Evolutionary conservation across 2,329 filamentous ascomycete species (phyloP).

Genomic region (Aspergillus piperis): DNA sequence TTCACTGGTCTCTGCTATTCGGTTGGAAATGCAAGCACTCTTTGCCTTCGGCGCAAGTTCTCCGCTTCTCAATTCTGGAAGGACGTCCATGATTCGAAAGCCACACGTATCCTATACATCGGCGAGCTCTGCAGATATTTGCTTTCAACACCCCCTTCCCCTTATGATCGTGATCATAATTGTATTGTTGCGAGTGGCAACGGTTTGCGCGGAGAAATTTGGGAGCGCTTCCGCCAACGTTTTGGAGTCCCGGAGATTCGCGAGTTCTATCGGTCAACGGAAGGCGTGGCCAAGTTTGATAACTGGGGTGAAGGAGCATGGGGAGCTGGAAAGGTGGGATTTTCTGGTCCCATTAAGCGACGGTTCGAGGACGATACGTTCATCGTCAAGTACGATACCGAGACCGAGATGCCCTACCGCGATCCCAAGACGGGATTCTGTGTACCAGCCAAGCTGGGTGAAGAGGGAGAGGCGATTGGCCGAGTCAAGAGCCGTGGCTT

Average conservation of each 20-base stretch:
- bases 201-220: slow-evolving; percentile 51
- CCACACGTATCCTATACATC: slow-evolving; percentile 50
- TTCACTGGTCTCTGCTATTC: slow-evolving; percentile 48
- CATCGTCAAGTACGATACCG: slow-evolving; percentile 46
- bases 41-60: slow-evolving; percentile 50
- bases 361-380: slow-evolving; percentile 46
- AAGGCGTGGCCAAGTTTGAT: slow-evolving; percentile 50
- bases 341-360: slow-evolving; percentile 44
- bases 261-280: slow-evolving; percentile 53
- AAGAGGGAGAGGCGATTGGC: slow-evolving; percentile 51
- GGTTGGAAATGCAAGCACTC: slow-evolving; percentile 43
- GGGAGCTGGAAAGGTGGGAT: slow-evolving; percentile 49
- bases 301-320: slow-evolving; percentile 45
- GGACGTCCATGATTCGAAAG: slow-evolving; percentile 45
- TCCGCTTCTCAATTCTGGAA: slow-evolving; percentile 50
- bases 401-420: slow-evolving; percentile 45
- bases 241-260: slow-evolving; percentile 50
- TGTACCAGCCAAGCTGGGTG: slow-evolving; percentile 36
- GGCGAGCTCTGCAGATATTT: slow-evolving; percentile 55
- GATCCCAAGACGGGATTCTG: slow-evolving; percentile 50
- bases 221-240: slow-evolving; percentile 48
- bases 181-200: slow-evolving; percentile 52
- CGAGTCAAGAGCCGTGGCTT: slow-evolving; percentile 43
- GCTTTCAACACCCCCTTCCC: slow-evolving; percentile 46
- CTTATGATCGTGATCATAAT: slow-evolving; percentile 48